Evolutionary conservation across 2,329 filamentous ascomycete species (phyloP), one percentile per base, ranked within the genome.

Genomic region (Calcarisporium arbuscula): DNA sequence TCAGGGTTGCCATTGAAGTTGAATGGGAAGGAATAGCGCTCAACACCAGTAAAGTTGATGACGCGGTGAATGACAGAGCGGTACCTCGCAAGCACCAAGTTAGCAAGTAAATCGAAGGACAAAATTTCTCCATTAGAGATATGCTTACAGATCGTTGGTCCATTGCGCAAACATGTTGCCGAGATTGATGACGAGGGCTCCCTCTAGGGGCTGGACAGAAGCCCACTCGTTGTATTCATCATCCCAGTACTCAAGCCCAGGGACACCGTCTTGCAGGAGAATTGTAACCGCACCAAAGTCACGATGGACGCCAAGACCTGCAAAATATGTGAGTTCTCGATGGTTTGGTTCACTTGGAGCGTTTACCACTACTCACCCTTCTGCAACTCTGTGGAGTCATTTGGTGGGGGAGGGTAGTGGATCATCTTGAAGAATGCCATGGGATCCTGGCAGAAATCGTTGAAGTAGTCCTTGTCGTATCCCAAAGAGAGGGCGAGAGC

Each of bases 81-180:
- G 21, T 35, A 39, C 16, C 15, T 23, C n/a, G n/a, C n/a, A n/a
- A n/a, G n/a, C n/a, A n/a, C n/a, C n/a, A n/a, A n/a, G n/a, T n/a
- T n/a, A n/a, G n/a, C n/a, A n/a, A n/a, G n/a, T n/a, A n/a, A n/a
- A n/a, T n/a, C n/a, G n/a, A n/a, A n/a, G n/a, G n/a, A n/a, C n/a
- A n/a, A n/a, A n/a, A n/a, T n/a, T n/a, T n/a, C n/a, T n/a, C n/a
- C n/a, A n/a, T n/a, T n/a, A n/a, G n/a, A n/a, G n/a, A n/a, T n/a
- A n/a, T n/a, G n/a, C n/a, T n/a, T n/a, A n/a, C n/a, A n/a, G n/a
- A 20, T 39, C 37, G 33, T 39, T 39, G 15, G 37, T 39, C 37
- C 33, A 36, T 10, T 31, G 32, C 19, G 26, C 19, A 22, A 39
- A 35, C 28, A 35, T 17, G 23, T 36, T 36, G 6, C 32, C 37